A percentile compares a stretch with the other conserved stretches of the same genome.
phyloP scores from a whole-genome alignment of 352 stramenopile genomes.

The Phytophthora capsici region DNA sequence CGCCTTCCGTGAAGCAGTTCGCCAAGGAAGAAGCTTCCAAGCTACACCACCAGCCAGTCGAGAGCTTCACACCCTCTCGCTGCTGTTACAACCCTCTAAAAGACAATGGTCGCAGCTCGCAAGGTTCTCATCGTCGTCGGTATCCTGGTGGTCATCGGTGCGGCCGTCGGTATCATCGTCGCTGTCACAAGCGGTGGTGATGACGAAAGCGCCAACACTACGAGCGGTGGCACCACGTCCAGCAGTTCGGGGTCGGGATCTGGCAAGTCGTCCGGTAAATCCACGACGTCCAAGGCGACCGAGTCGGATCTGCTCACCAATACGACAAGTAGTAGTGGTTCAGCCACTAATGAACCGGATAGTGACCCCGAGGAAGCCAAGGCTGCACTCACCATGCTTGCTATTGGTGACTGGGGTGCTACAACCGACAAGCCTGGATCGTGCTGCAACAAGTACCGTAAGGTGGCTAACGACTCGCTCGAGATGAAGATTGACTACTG shows the following conservation, averaged over 20 bases:
- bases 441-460: constrained; percentile 91
- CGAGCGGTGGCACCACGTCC: constrained; percentile 20
- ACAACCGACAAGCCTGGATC: constrained; percentile 88
- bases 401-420: constrained; percentile 86
- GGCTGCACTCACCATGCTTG: constrained; percentile 79
- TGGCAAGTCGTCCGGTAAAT: constrained; percentile 7
- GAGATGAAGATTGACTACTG: constrained; percentile 91
- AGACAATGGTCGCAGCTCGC: constrained; percentile 39
- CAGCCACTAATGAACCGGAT: constrained; percentile 47
- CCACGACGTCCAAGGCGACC: constrained; percentile 40
- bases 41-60: constrained; percentile 25
- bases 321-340: constrained; percentile 37
- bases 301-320: constrained; percentile 56
- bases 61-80: constrained; percentile 10
- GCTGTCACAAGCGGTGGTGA: constrained; percentile 50
- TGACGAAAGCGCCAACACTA: constrained; percentile 44
- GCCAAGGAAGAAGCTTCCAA: constrained; percentile 14
- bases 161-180: constrained; percentile 70
- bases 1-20: not conserved
- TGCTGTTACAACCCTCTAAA: constrained; percentile 22
- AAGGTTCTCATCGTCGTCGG: constrained; percentile 77
- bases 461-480: constrained; percentile 77
- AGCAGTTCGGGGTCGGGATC: constrained; percentile 17
- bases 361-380: constrained; percentile 67
- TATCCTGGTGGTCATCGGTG: constrained; percentile 74